phyloP scores from a whole-genome alignment of 1,139 yeast genomes.

The Candida sp. region DNA sequence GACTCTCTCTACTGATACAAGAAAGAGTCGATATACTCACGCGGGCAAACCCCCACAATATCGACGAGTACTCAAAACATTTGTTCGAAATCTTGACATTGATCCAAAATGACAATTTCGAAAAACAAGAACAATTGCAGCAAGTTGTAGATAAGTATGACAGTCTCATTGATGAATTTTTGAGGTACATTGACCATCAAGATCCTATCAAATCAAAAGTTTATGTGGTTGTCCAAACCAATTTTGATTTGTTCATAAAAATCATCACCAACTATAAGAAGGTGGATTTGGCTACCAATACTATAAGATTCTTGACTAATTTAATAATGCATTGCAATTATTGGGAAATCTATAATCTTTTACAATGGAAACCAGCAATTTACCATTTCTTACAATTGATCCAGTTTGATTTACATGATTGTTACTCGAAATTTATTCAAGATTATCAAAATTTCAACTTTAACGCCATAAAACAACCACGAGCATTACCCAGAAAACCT shows the following conservation, averaged over 20 bases:
- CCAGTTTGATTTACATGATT: constrained; percentile 38
- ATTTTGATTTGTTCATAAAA: constrained; percentile 37
- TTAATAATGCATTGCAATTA: constrained; percentile 39
- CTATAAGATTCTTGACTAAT: constrained; percentile 38
- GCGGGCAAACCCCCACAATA: constrained; percentile 24
- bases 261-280: constrained; percentile 28
- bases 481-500: constrained; percentile 10
- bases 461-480: constrained; percentile 13
- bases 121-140: constrained; percentile 11
- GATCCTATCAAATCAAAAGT: constrained; percentile 32
- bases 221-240: constrained; percentile 33
- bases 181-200: constrained; percentile 17
- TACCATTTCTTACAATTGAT: constrained; percentile 39
- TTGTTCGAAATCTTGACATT: constrained; percentile 28
- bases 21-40: constrained; percentile 28
- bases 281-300: constrained; percentile 29
- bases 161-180: constrained; percentile 23
- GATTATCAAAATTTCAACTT: constrained; percentile 31
- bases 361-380: constrained; percentile 43
- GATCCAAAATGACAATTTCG: constrained; percentile 19
- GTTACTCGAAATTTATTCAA: constrained; percentile 32
- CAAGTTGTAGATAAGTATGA: constrained; percentile 22
- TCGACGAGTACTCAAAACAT: constrained; percentile 40
- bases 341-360: constrained; percentile 45
- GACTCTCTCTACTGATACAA: constrained; percentile 7